Evolutionary conservation across 2,329 filamentous ascomycete genomes (phyloP).

Genomic region (Aspergillus sp.): DNA sequence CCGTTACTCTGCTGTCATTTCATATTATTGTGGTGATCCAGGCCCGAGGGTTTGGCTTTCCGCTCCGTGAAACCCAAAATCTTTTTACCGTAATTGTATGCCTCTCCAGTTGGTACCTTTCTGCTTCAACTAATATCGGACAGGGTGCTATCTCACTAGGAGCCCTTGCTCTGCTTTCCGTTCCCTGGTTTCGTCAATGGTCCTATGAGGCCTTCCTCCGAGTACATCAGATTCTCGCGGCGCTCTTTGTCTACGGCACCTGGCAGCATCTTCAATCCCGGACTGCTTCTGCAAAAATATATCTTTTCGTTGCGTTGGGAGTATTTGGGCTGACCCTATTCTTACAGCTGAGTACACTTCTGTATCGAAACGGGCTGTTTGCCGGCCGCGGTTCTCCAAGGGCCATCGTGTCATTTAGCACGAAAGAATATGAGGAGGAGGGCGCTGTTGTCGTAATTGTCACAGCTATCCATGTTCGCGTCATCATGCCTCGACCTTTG

Average conservation of each 20-base stretch:
- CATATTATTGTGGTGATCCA: constrained; percentile 13
- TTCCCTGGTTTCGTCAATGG: constrained; percentile 20
- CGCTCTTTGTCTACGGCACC: constrained; percentile 8
- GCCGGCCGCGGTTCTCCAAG: constrained; percentile 18
- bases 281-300: background rate
- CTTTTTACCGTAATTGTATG: constrained; percentile 22
- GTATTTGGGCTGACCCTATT: background rate
- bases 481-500: constrained; percentile 21
- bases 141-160: constrained; percentile 18
- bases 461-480: constrained; percentile 17
- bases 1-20: constrained; percentile 16
- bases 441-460: constrained; percentile 1
- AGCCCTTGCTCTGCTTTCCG: constrained; percentile 19
- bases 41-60: background rate
- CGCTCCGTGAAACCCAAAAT: constrained; percentile 12
- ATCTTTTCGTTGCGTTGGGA: background rate
- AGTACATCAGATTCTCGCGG: constrained; percentile 21
- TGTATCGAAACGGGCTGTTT: constrained; percentile 18
- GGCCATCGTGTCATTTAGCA: constrained; percentile 21
- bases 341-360: constrained; percentile 16
- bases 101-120: background rate
- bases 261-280: background rate
- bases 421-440: constrained; percentile 13
- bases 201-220: constrained; percentile 29
- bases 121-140: background rate